Evolutionary conservation across 805 yeast genomes (phyloP), one percentile per base, ranked within the genome.

Genomic region (Ogataea pilisensis): DNA sequence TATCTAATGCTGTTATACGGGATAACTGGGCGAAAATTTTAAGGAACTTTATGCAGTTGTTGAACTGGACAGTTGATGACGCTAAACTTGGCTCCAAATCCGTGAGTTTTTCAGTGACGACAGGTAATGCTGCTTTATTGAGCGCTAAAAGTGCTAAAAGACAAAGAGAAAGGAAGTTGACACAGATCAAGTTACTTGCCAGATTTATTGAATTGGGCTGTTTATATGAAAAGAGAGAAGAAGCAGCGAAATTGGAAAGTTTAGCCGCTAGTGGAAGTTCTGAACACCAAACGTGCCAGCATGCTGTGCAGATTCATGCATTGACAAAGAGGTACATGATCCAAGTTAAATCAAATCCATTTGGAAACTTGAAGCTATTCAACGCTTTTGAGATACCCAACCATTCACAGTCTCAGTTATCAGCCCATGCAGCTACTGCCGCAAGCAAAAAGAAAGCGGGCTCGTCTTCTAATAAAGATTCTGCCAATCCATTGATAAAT

Each of bases 21-120:
- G 68, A 78, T 17, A 72, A 80, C 37, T 89, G 88, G 77, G 70
- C 76, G 36, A 85, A 85, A 57, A 69, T 90, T 6, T 61, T 93
- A 41, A 72, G 73, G 42, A 76, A 84, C 34, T 79, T 77, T 49
- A 77, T 85, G 61, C 76, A 82, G 18, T 68, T 90, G 16, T 60
- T 91, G 51, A 82, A 86, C 25, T 90, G 96, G 96, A 73, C 79
- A 0, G 59, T 75, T 35, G 64, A 57, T 13, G 65, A 56, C 20
- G 44, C 49, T 22, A 47, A 53, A 14, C 12, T 7, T 7, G 46
- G 43, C 8, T 29, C 48, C 4, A 50, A 51, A 14, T 45, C 60
- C 0, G 48, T 57, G 13, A 51, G 57, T 44, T 49, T 54, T 14
- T 47, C 58, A 7, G 57, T 57, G 14, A 51, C 60, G 2, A 51